Conservation (phyloP, 2,329 filamentous ascomycete genomes). For the Zalaria obscura region DNA sequence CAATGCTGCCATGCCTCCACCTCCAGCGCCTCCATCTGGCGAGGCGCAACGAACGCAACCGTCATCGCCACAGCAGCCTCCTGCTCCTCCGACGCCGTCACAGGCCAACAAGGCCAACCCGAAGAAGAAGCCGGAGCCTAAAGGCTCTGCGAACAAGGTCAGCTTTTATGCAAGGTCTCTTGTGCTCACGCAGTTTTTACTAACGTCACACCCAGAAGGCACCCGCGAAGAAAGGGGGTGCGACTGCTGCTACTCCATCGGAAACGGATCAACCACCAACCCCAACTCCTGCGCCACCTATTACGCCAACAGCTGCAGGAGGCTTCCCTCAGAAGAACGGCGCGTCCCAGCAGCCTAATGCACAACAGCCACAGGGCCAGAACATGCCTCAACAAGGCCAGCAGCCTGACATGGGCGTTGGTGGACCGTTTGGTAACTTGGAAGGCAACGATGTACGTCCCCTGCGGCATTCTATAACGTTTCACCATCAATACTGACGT, state of each 20-base stretch:
- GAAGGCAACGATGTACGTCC: slow-evolving; percentile 19
- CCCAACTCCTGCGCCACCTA: slow-evolving; percentile 33
- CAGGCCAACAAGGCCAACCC: slow-evolving; percentile 59
- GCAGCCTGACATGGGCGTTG: slow-evolving; percentile 19
- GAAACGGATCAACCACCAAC: slow-evolving; percentile 31
- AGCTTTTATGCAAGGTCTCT: slow-evolving; percentile 12
- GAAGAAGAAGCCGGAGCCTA: slow-evolving; percentile 58
- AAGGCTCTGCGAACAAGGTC: slow-evolving; percentile 48
- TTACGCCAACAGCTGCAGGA: slow-evolving; percentile 28
- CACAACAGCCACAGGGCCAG: slow-evolving; percentile 15
- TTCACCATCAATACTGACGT: not conserved
- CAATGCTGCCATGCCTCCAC: slow-evolving; percentile 40
- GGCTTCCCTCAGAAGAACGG: slow-evolving; percentile 22
- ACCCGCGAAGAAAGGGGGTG: slow-evolving; percentile 19
- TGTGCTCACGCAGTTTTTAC: slow-evolving; percentile 11
- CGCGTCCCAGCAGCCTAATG: slow-evolving; percentile 14
- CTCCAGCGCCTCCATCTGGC: slow-evolving; percentile 30
- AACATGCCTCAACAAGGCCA: slow-evolving; percentile 4
- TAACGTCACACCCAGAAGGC: slow-evolving; percentile 15
- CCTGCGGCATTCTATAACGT: not conserved
- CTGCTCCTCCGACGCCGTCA: slow-evolving; percentile 61
- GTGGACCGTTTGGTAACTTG: slow-evolving; percentile 25
- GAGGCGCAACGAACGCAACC: slow-evolving; percentile 22
- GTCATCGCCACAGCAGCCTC: slow-evolving; percentile 31
- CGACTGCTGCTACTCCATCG: slow-evolving; percentile 25